phyloP scores from a whole-genome alignment of 2,329 filamentous ascomycete genomes.

The Diaporthe citriasiana region DNA sequence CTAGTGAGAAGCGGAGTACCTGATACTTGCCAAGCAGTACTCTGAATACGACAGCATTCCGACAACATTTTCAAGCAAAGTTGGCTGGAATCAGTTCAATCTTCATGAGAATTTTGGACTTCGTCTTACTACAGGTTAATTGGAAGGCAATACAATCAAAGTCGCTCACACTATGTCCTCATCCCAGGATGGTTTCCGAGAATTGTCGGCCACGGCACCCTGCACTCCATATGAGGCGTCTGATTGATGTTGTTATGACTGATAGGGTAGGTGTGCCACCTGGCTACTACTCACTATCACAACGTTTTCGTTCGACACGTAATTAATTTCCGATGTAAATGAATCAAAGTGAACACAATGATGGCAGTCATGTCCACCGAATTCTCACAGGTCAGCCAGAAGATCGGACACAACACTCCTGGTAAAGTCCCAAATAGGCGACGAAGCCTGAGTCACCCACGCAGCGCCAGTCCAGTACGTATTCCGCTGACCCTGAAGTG shows the following conservation, averaged over 20 bases:
- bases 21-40: neutral
- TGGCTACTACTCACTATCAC: neutral
- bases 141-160: neutral
- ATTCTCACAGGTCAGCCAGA: neutral
- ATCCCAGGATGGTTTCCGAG: neutral
- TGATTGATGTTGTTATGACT: neutral
- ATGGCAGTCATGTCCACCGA: too few species aligned
- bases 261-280: neutral
- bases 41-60: too few species aligned
- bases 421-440: conserved; percentile 51
- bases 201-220: rapidly evolving
- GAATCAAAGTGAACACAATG: neutral
- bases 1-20: neutral
- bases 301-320: too few species aligned
- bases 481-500: conserved; percentile 46
- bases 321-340: neutral
- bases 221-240: neutral
- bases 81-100: too few species aligned
- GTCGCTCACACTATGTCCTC: neutral
- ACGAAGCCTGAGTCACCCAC: conserved; percentile 50
- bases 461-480: conserved; percentile 50
- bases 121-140: neutral
- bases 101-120: neutral
- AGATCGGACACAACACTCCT: conserved; percentile 6
- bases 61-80: too few species aligned